Conservation (phyloP, 139 green algal species). For the Chloropicon primus region DNA sequence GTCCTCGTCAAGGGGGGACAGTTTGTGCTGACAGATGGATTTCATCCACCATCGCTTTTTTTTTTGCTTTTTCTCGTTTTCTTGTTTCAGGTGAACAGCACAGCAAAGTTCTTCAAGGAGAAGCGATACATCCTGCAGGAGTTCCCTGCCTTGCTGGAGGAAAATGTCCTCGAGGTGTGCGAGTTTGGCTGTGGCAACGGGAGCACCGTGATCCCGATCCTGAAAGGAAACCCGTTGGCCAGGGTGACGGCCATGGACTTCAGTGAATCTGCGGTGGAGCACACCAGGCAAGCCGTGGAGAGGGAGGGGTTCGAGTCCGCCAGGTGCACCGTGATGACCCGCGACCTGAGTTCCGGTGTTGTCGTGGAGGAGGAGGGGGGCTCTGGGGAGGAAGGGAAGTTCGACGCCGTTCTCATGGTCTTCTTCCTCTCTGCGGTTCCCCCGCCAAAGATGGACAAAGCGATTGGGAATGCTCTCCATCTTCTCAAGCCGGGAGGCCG, state of each 20-base stretch:
- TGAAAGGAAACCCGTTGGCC: conserved; percentile 33
- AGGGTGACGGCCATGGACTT: conserved; percentile 39
- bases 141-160: conserved; percentile 35
- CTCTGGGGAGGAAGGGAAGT: conserved; percentile 2
- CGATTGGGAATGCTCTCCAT: conserved; percentile 20
- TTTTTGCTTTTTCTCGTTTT: too few relatives aligned
- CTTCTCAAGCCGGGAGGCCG: conserved; percentile 37
- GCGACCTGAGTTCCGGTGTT: conserved; percentile 21
- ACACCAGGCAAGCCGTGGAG: conserved; percentile 27
- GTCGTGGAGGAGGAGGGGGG: conserved; percentile 32
- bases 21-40: too few relatives aligned
- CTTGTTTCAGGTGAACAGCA: conserved; percentile 36
- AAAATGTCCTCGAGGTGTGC: conserved; percentile 28
- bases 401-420: conserved; percentile 49
- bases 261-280: conserved; percentile 35
- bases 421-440: conserved; percentile 61
- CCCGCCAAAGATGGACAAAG: background rate
- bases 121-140: conserved; percentile 52
- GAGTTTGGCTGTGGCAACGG: conserved; percentile 60
- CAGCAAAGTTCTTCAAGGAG: conserved; percentile 56
- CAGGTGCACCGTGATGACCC: background rate
- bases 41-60: too few relatives aligned
- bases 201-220: conserved; percentile 43
- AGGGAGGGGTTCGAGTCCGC: conserved; percentile 23
- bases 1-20: too few relatives aligned